Conservation (phyloP, 192 early-diverging fungal species). For the Paraglomus brasilianum region DNA sequence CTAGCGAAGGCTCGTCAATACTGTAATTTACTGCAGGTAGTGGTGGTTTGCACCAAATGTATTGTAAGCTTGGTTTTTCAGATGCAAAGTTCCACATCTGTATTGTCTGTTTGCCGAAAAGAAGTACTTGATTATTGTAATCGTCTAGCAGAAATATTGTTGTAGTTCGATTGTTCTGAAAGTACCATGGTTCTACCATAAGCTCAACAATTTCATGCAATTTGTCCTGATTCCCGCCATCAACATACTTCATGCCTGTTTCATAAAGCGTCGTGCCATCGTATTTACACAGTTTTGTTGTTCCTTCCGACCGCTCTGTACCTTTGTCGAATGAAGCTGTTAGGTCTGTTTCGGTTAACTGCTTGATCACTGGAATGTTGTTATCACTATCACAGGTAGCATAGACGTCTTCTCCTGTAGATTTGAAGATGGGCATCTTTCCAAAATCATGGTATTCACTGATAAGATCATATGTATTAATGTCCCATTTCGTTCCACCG, state of each 20-base stretch:
- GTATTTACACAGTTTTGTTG: background rate
- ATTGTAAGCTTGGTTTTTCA: background rate
- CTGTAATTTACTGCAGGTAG: background rate
- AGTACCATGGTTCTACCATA: constrained; percentile 10
- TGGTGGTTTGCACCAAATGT: constrained; percentile 13
- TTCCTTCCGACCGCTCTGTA: background rate
- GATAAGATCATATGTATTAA: background rate
- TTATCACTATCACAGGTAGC: background rate
- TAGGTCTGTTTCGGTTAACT: background rate
- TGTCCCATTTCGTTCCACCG: background rate
- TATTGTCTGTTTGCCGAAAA: constrained; percentile 13
- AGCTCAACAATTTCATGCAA: background rate
- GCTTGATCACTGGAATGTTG: background rate
- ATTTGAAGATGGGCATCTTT: background rate
- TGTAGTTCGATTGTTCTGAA: background rate
- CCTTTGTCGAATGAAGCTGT: background rate
- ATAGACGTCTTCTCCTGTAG: background rate
- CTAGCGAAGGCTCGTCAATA: too few species aligned
- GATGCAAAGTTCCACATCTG: constrained; percentile 4
- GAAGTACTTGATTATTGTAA: background rate
- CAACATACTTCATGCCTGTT: background rate
- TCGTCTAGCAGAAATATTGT: constrained; percentile 4
- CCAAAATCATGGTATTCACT: background rate
- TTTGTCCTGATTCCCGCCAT: background rate
- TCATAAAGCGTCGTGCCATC: constrained; percentile 3